Percentiles rank a stretch among this genome's conserved stretches.
phyloP scores from a whole-genome alignment of 352 stramenopile species.

The Pythium folliculosum region DNA sequence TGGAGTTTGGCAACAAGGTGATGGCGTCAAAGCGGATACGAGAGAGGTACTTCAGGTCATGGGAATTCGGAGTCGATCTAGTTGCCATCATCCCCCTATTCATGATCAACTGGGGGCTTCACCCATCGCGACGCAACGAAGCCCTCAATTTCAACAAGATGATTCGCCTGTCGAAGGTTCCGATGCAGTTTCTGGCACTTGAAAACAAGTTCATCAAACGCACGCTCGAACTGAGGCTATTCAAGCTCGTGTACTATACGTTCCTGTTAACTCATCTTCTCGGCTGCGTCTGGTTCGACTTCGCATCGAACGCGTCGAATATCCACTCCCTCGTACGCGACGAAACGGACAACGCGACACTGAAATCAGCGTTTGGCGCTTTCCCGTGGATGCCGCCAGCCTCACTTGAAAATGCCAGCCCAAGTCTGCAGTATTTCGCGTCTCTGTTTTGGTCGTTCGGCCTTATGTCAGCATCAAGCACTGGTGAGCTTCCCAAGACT shows the following conservation, averaged over 20 bases:
- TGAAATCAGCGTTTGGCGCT: slow-evolving; percentile 17
- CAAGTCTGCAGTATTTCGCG: slow-evolving; percentile 53
- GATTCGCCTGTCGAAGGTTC: slow-evolving; percentile 56
- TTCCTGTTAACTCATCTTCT: slow-evolving; percentile 62
- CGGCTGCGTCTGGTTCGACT: slow-evolving; percentile 70
- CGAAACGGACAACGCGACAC: not conserved
- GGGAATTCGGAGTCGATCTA: slow-evolving; percentile 46
- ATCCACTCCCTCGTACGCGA: slow-evolving; percentile 16
- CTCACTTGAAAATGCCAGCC: slow-evolving; percentile 31
- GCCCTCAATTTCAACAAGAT: slow-evolving; percentile 74
- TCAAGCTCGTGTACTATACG: slow-evolving; percentile 79
- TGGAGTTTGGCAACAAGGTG: slow-evolving; percentile 75
- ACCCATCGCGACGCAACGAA: slow-evolving; percentile 26
- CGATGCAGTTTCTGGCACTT: slow-evolving; percentile 46
- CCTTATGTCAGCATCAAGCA: slow-evolving; percentile 60
- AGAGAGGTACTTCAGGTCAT: slow-evolving; percentile 48
- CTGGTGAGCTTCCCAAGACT: slow-evolving; percentile 54
- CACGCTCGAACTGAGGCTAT: slow-evolving; percentile 58
- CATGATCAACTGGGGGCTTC: slow-evolving; percentile 43
- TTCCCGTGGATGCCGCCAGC: slow-evolving; percentile 38
- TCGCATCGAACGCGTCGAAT: slow-evolving; percentile 33
- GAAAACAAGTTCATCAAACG: slow-evolving; percentile 69
- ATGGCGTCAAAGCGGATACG: slow-evolving; percentile 47
- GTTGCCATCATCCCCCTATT: slow-evolving; percentile 54
- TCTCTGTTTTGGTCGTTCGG: slow-evolving; percentile 73